Conservation (phyloP, 1,284 basidiomycete species). For the Cystobasidium slooffiae region DNA sequence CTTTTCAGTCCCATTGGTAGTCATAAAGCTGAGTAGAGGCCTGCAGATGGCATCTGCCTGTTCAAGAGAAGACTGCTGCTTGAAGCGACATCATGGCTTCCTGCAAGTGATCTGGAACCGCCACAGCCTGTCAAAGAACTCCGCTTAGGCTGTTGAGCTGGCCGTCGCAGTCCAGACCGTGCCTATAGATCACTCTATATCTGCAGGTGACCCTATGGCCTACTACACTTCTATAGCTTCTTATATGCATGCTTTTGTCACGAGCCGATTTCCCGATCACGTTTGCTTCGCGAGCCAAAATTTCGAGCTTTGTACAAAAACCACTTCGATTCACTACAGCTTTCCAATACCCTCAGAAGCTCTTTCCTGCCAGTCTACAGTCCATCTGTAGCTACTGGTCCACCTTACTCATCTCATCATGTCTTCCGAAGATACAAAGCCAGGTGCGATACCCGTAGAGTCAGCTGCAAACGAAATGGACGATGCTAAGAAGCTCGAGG, state of each 20-base stretch:
- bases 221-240: too few species aligned
- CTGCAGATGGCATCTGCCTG: not conserved
- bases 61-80: too few species aligned
- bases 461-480: conserved; percentile 25
- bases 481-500: conserved; percentile 14
- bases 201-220: too few species aligned
- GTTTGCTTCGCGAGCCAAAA: conserved; percentile 6
- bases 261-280: conserved; percentile 8
- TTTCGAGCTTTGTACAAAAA: conserved; percentile 17
- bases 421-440: conserved; percentile 24
- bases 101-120: too few species aligned
- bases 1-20: not conserved
- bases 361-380: not conserved
- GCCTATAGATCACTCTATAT: too few species aligned
- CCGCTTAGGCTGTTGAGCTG: too few species aligned
- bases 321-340: not conserved
- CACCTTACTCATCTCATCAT: not conserved
- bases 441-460: conserved; percentile 35
- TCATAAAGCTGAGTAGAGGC: not conserved
- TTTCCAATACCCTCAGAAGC: not conserved
- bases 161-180: too few species aligned
- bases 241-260: too few species aligned
- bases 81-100: too few species aligned
- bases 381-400: not conserved
- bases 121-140: too few species aligned